These are phyloP conservation scores for Scedosporium minutisporum DNA, from an alignment of 2,329 filamentous ascomycete genomes.

Conservation along the genomic window DNA sequence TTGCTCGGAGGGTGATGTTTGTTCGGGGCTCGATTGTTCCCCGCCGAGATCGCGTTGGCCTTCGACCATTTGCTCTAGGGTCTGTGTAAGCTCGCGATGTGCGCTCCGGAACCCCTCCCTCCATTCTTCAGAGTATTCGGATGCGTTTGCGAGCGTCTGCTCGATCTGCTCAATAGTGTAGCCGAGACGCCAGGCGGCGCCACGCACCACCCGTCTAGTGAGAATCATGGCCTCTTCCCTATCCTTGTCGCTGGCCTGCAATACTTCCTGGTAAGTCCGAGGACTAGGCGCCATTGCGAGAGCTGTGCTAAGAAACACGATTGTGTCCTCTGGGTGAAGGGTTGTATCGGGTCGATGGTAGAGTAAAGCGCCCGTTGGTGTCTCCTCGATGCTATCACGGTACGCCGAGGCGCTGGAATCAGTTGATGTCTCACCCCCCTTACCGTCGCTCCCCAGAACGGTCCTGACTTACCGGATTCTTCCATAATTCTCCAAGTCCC, in stretches of 20 bases:
- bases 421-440: background rate
- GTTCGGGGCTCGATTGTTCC: background rate
- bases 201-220: slow-evolving; percentile 17
- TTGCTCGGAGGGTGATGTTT: no score
- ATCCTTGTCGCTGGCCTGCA: background rate
- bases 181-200: slow-evolving; percentile 30
- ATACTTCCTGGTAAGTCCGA: background rate
- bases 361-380: no score
- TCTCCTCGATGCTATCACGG: background rate
- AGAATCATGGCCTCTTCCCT: background rate
- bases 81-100: slow-evolving; percentile 2
- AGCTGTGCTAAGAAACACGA: background rate
- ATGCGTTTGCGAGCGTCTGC: slow-evolving; percentile 4
- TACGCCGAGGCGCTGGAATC: background rate
- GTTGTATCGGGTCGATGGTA: background rate
- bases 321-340: slow-evolving; percentile 2
- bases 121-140: slow-evolving; percentile 8
- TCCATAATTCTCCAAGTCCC: background rate
- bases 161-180: slow-evolving; percentile 17
- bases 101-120: slow-evolving; percentile 2
- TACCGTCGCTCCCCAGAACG: background rate
- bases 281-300: background rate
- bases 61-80: slow-evolving; percentile 9
- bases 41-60: slow-evolving; percentile 12
- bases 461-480: background rate